Percentiles rank a stretch among this genome's conserved stretches.
These are phyloP conservation scores for Penicillium coprophilum DNA, from an alignment of 495 filamentous ascomycete species.

Conservation along the genomic window DNA sequence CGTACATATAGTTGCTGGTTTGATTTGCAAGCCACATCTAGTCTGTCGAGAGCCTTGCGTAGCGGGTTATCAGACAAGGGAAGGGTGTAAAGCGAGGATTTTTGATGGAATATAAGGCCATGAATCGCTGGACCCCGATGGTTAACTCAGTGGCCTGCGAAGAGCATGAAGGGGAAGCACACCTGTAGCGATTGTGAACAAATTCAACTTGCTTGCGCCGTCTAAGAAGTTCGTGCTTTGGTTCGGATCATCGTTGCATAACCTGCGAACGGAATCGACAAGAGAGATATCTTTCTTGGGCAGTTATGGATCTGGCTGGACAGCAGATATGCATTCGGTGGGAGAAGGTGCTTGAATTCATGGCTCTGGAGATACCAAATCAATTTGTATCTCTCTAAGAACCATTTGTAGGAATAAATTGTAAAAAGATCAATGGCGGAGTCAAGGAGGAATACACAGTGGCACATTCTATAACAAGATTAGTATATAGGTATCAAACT, in stretches of 20 bases:
- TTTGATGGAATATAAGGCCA: background rate
- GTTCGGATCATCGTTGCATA: background rate
- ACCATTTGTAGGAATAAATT: slow-evolving; percentile 7
- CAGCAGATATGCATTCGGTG: background rate
- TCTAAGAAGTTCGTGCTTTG: background rate
- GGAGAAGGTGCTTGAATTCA: slow-evolving; percentile 3
- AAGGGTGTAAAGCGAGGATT: background rate
- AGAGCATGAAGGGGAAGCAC: background rate
- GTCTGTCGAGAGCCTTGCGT: background rate
- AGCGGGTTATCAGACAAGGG: background rate
- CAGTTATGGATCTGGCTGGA: background rate
- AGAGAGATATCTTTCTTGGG: background rate
- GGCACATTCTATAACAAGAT: background rate
- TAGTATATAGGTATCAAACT: background rate
- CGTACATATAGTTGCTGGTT: background rate
- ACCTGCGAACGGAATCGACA: slow-evolving; percentile 1
- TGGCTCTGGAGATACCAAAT: slow-evolving; percentile 5
- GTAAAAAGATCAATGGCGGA: slow-evolving; percentile 5
- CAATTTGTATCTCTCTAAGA: slow-evolving; percentile 4
- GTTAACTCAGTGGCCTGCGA: background rate
- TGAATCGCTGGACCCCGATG: background rate
- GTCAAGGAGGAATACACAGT: slow-evolving; percentile 3
- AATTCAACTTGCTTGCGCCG: slow-evolving; percentile 9
- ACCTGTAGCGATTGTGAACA: slow-evolving; percentile 12
- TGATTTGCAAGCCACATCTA: background rate